Base-by-base conservation (phyloP, 1,139 yeast genomes). In the Geotrichum australiense region DNA sequence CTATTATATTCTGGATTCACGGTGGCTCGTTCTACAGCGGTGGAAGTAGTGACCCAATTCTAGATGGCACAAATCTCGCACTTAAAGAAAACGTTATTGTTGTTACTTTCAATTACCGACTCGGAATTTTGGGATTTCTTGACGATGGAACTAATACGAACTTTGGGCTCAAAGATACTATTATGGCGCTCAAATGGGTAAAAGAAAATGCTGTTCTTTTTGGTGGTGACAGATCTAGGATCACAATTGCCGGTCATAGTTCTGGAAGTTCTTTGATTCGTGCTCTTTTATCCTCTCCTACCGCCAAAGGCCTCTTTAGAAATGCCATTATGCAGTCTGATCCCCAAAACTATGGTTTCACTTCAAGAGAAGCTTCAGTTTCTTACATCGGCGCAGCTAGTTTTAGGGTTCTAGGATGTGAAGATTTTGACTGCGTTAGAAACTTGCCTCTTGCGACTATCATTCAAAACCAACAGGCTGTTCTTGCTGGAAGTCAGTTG, bases 21-120 rank as follows among this genome's bases (percentile, higher is more conserved):
- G 69, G 69, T 4, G 69, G 69, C n/a, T 61, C 66, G 1, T 63
- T 62, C 42, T 26, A 45, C 7, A 49, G 44, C 12, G 66, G 67
- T 2, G 56, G 64, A 1, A 50, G 57, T 22, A 48, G 56, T 5
- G 61, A 61, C 31, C 57, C 61, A 4, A 51, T 54, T 3, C 56
- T 61, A 44, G 58, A 64, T 43, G 64, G 64, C 18, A 43, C 61
- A 3, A 41, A 42, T 6, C 52, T 64, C 16, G 62, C 64, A 1
- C 42, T 50, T 22, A 49, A 52, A 8, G 53, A 57, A 37, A 55
- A 58, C 18, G 57, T 64, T 32, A 53, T 66, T 31, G 62, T 63
- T 19, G 66, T 66, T 12, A 53, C 65, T 3, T 38, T 63, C 42
- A 64, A 66, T 50, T 66, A 66, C 45, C 55, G 70, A 27, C 53